Base-by-base conservation (phyloP, 306 rosid genomes). In the Oxytropis ochrocephala region DNA sequence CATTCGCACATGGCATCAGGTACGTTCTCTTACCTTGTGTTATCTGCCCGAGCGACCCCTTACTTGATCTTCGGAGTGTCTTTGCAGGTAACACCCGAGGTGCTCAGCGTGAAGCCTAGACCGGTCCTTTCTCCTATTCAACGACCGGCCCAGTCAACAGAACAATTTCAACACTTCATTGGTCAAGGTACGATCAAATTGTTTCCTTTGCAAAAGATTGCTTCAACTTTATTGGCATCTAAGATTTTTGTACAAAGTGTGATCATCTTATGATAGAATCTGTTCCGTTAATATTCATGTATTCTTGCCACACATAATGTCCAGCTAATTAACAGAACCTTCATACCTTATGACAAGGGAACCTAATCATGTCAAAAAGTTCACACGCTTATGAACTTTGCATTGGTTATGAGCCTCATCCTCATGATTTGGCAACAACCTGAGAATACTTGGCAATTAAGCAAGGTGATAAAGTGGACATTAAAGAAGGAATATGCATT, bases 371-470 rank as follows among this genome's bases (percentile, higher is more conserved):
- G 78, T 49, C 63, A 17, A 21, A 73, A 57, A 54, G 39, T 51
- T 33, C 4, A 12, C 59, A 41, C 38, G 16, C 71, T 69, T 76
- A 51, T 30, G 27, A 17, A 60, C 64, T 14, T 27, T 36, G 29
- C 10, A 67, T 47, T 38, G 21, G 39, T 47, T 59, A 42, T 43
- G 36, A 10, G 17, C 21, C 8, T 50, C 65, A 55, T 12, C 29
- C 29, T 24, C 29, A 2, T 24, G 29, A 2, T 24, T 24, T 24
- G 29, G 29, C 29, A 38, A 38, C 67, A 49, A 41, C 48, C 42
- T 8, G 51, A 69, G 71, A 17, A 70, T 17, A 14, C 86, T 74
- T 74, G 52, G 36, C 1, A 51, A 46, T 11, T 0, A 82, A 75
- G 78, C 18, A 75, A 70, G 46, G 72, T 17, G 59, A 33, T 58